Percentiles rank a stretch among this genome's conserved stretches.
These are phyloP conservation scores for Plasmodium blacklocki DNA, from an alignment of 169 alveolate species.

Conservation along the genomic window DNA sequence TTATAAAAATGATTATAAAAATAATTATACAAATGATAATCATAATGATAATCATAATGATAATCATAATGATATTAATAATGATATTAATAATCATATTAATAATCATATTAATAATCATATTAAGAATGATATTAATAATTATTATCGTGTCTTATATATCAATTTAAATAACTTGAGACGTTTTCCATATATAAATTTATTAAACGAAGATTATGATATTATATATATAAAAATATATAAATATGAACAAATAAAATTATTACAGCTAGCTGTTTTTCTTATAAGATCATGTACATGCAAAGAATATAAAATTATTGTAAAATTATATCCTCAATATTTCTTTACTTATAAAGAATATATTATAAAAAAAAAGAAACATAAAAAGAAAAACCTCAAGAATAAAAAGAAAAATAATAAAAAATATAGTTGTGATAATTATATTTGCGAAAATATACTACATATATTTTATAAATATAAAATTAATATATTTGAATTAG, in stretches of 20 bases:
- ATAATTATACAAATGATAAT: too few relatives aligned
- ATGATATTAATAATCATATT: too few relatives aligned
- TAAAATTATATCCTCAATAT: conserved; percentile 9
- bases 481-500: conserved; percentile 37
- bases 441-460: not conserved
- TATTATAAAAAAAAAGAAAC: not conserved
- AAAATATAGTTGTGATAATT: not conserved
- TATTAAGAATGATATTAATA: too few relatives aligned
- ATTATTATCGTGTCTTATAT: too few relatives aligned
- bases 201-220: too few relatives aligned
- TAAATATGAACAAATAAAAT: not conserved
- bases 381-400: not conserved
- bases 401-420: not conserved
- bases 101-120: too few relatives aligned
- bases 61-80: too few relatives aligned
- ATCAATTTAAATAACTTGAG: too few relatives aligned
- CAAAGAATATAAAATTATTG: not conserved
- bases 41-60: too few relatives aligned
- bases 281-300: conserved; percentile 20
- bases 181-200: too few relatives aligned
- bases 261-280: conserved; percentile 39
- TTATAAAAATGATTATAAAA: too few relatives aligned
- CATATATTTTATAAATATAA: conserved; percentile 26
- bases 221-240: too few relatives aligned
- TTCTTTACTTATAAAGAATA: not conserved